Percentiles rank a stretch among this genome's conserved stretches.
Evolutionary conservation across 2,329 filamentous ascomycete species (phyloP).

Genomic region (Akanthomyces muscarius): DNA sequence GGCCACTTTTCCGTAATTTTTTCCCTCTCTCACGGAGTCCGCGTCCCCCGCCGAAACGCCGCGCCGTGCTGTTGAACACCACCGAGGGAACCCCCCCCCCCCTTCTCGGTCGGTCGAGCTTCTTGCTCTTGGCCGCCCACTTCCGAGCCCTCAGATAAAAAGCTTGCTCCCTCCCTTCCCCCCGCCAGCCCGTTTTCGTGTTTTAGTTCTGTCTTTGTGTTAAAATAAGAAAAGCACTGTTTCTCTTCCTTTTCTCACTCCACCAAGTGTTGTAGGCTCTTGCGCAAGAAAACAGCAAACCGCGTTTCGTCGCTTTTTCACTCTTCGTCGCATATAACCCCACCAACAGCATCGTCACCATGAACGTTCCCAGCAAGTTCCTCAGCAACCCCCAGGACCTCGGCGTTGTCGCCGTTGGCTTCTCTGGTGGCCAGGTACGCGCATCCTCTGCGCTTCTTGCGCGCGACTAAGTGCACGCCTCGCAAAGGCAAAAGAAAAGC

Average conservation of each 20-base stretch:
- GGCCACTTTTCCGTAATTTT: slow-evolving; percentile 1
- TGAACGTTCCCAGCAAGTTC: slow-evolving; percentile 65
- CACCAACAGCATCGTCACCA: slow-evolving; percentile 24
- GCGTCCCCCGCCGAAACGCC: slow-evolving; percentile 14
- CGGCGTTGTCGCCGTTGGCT: slow-evolving; percentile 90
- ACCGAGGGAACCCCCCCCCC: background rate
- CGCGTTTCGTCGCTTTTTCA: background rate
- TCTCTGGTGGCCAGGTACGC: slow-evolving; percentile 89
- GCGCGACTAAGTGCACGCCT: background rate
- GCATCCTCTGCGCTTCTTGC: background rate
- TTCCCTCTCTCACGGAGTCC: slow-evolving; percentile 1
- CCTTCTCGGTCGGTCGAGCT: slow-evolving; percentile 7
- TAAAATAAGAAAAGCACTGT: background rate
- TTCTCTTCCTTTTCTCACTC: background rate
- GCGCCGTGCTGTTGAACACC: background rate
- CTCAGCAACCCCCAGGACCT: slow-evolving; percentile 74
- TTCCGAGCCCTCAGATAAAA: slow-evolving; percentile 13
- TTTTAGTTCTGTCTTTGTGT: background rate
- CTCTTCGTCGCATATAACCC: background rate
- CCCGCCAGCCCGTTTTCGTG: background rate
- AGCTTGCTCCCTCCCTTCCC: background rate
- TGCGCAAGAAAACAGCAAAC: background rate
- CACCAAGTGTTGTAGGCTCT: background rate
- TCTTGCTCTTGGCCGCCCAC: slow-evolving; percentile 10
- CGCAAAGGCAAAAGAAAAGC: background rate